Evolutionary conservation across 495 filamentous ascomycete genomes (phyloP).

Genomic region (Neurospora sp.): DNA sequence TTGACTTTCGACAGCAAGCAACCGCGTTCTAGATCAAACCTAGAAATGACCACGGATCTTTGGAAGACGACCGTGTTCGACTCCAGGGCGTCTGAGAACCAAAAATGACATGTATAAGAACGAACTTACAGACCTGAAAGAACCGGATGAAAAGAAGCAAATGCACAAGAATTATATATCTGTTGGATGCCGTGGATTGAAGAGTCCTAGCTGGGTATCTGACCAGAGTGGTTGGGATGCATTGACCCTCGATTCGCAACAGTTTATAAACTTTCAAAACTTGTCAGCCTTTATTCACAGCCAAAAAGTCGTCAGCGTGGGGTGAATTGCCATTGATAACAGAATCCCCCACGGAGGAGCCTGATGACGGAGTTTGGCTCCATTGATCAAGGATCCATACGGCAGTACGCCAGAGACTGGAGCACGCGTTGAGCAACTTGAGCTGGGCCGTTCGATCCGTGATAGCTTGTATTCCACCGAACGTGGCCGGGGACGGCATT

Average conservation of each 20-base stretch:
- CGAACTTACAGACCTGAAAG: neutral
- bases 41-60: neutral
- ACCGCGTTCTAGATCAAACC: neutral
- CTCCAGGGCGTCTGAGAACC: neutral
- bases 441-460: neutral
- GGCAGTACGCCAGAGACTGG: neutral
- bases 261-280: neutral
- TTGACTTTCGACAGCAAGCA: neutral
- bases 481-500: neutral
- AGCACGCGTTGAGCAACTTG: neutral
- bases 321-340: neutral
- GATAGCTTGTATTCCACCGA: neutral
- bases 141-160: neutral
- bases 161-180: neutral
- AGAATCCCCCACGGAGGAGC: neutral
- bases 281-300: neutral
- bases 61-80: neutral
- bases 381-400: neutral
- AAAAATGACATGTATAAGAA: neutral
- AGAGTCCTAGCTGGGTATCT: neutral
- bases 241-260: neutral
- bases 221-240: neutral
- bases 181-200: neutral
- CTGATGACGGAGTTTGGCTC: neutral
- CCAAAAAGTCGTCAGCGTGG: neutral